Conservation (phyloP, 495 filamentous ascomycete species). For the Apiosordaria backusii region DNA sequence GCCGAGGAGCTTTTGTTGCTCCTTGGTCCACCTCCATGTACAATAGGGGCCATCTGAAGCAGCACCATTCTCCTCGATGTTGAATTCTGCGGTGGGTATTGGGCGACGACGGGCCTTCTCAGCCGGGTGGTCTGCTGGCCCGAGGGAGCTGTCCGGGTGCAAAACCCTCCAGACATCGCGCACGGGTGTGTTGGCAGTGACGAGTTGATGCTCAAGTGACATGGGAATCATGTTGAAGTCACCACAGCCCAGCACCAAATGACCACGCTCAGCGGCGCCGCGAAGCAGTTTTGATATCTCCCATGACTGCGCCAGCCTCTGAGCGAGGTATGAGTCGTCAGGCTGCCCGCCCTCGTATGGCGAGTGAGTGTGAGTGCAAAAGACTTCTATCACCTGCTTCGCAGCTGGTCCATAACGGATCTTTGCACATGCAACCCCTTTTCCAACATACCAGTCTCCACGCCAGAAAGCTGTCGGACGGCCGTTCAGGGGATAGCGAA, state of each 20-base stretch:
- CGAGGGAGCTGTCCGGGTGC: slow-evolving; percentile 76
- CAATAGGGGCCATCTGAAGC: slow-evolving; percentile 85
- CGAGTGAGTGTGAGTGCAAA: slow-evolving; percentile 86
- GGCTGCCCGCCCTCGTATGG: slow-evolving; percentile 72
- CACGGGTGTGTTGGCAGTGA: slow-evolving; percentile 74
- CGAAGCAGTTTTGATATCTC: slow-evolving; percentile 90
- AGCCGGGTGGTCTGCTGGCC: slow-evolving; percentile 58
- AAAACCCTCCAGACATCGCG: slow-evolving; percentile 76
- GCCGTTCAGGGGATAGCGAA: slow-evolving; percentile 85
- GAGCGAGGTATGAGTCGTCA: slow-evolving; percentile 81
- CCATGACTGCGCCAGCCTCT: slow-evolving; percentile 94
- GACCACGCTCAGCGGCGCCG: slow-evolving; percentile 76
- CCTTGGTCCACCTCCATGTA: slow-evolving; percentile 87
- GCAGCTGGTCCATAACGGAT: slow-evolving; percentile 66
- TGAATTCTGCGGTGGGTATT: slow-evolving; percentile 68
- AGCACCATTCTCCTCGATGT: slow-evolving; percentile 74
- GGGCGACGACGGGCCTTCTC: slow-evolving; percentile 56
- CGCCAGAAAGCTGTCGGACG: slow-evolving; percentile 89
- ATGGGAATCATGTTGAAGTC: slow-evolving; percentile 95
- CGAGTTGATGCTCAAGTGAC: slow-evolving; percentile 80
- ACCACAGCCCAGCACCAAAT: slow-evolving; percentile 78
- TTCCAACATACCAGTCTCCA: slow-evolving; percentile 93
- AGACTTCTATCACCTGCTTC: slow-evolving; percentile 80
- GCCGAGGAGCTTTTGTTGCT: slow-evolving; percentile 54
- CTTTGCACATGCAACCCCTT: slow-evolving; percentile 83